Evolutionary conservation across 805 yeast species (phyloP), one percentile per base, ranked within the genome.

Genomic region (Vanderwaltozyma polyspora): DNA sequence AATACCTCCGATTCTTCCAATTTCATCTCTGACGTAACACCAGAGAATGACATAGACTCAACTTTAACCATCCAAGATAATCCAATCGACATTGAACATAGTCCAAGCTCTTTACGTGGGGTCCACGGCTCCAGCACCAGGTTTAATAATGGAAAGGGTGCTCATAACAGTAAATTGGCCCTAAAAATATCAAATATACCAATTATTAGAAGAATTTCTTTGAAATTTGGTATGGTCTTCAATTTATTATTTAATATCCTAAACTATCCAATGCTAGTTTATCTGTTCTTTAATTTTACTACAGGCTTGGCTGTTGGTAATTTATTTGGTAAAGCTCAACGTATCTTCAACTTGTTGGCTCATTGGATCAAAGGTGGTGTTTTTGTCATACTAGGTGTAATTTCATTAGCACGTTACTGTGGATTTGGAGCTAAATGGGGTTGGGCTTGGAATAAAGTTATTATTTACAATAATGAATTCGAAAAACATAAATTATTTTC

Each of bases 321-420:
- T 35, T 52, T 78, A 27, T 57, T 86, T 48, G 97, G 94, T 26
- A 60, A 72, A 57, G 87, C 75, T 3, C 28, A 26, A 12, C 64
- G 64, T 15, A 78, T 87, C 11, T 89, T 84, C 63, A 85, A 84
- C 47, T 58, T 89, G 34, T 67, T 89, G 37, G 98, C 98, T 2
- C 98, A 89, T 59, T 84, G 85, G 69, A 89, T 89, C 57, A 89
- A 89, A 59, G 98, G 98, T 40, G 91, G 89, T 18, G 91, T 89
- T 3, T 89, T 89, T 52, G 67, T 85, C 38, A 42, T 67, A 5
- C 62, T 81, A 26, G 98, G 98, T 15, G 40, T 87, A 6, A 53
- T 86, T 5, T 71, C 94, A n/a, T 65, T 91, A 26, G 81, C 86
- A 1, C 74, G 97, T 46, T 87, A 82, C 57, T 75, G 85, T 48